Conservation (phyloP, 176 grass and related monocot species). For the Triticum urartu region DNA sequence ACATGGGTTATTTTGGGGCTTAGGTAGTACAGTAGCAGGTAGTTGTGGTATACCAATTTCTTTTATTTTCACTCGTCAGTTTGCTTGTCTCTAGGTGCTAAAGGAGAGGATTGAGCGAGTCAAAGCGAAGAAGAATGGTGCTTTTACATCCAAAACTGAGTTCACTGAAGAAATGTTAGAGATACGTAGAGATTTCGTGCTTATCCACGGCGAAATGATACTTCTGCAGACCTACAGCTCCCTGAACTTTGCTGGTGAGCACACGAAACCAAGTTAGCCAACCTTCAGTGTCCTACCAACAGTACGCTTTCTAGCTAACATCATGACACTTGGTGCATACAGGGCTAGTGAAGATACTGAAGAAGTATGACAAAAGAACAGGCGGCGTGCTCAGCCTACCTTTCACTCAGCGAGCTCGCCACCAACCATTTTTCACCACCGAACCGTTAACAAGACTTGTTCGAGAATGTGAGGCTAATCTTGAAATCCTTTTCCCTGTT, state of each 20-base stretch:
- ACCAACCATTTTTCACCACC: slow-evolving; percentile 94
- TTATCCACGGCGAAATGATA: slow-evolving; percentile 97
- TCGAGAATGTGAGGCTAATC: slow-evolving; percentile 81
- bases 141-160: slow-evolving; percentile 54
- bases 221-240: slow-evolving; percentile 92
- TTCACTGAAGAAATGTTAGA: slow-evolving; percentile 94
- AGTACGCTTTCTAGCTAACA: background rate
- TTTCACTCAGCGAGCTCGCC: slow-evolving; percentile 85
- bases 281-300: background rate
- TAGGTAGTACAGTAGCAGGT: background rate
- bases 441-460: slow-evolving; percentile 84
- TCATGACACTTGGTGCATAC: slow-evolving; percentile 21
- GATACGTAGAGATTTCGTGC: slow-evolving; percentile 90
- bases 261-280: background rate
- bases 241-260: slow-evolving; percentile 88
- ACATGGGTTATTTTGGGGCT: background rate
- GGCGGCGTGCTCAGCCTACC: slow-evolving; percentile 74
- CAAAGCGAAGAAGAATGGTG: slow-evolving; percentile 61
- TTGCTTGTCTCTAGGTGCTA: slow-evolving; percentile 53
- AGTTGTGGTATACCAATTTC: background rate
- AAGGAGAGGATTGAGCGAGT: slow-evolving; percentile 90
- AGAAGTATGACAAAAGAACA: slow-evolving; percentile 98
- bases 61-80: slow-evolving; percentile 1
- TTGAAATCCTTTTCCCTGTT: slow-evolving; percentile 87
- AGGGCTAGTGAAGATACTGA: slow-evolving; percentile 93